These are phyloP conservation scores for Populus simonii DNA, from an alignment of 345 rosid species.

Conservation along the genomic window DNA sequence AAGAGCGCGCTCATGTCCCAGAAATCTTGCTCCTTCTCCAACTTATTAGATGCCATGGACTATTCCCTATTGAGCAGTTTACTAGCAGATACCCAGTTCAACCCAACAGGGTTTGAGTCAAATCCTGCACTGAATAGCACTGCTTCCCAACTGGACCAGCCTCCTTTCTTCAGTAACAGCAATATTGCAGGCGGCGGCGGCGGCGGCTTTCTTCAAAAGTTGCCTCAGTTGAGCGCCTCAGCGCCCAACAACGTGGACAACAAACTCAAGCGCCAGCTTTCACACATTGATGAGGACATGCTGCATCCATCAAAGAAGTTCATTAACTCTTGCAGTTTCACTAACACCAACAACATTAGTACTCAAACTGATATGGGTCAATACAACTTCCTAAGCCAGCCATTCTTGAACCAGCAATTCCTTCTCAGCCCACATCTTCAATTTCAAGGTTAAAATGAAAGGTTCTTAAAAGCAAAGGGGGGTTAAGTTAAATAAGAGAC, in stretches of 20 bases:
- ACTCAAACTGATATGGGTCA: constrained; percentile 40
- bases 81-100: constrained; percentile 49
- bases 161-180: constrained; percentile 19
- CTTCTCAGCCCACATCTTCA: constrained; percentile 52
- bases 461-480: neutral
- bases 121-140: constrained; percentile 18
- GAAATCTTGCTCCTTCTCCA: constrained; percentile 70
- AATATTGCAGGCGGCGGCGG: neutral
- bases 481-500: neutral
- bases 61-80: constrained; percentile 53
- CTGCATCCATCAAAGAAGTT: constrained; percentile 44
- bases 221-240: constrained; percentile 47
- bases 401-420: constrained; percentile 51
- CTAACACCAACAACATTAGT: constrained; percentile 20
- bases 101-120: constrained; percentile 32
- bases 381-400: constrained; percentile 41
- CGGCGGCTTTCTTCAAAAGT: constrained; percentile 41
- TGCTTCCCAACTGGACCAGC: constrained; percentile 19
- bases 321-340: constrained; percentile 46
- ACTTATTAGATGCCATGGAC: constrained; percentile 73
- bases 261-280: constrained; percentile 52
- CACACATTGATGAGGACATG: constrained; percentile 38
- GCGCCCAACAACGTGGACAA: constrained; percentile 27
- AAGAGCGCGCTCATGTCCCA: constrained; percentile 48
- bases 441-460: constrained; percentile 43